Conservation (phyloP, 2,329 filamentous ascomycete species). For the Fusarium lyarnte region DNA sequence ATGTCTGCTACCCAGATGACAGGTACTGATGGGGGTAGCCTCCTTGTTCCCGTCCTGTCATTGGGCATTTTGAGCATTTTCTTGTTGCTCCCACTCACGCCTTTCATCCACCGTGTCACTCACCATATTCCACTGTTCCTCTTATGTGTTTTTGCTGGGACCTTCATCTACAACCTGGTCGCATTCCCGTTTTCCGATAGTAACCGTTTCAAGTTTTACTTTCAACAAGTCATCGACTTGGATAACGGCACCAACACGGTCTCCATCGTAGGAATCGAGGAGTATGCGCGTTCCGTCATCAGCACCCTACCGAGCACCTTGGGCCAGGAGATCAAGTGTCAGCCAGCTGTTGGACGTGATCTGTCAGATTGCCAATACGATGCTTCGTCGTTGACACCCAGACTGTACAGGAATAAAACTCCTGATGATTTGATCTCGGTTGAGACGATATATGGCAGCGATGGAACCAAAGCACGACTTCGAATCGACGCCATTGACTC, state of each 20-base stretch:
- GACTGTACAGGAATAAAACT: constrained; percentile 63
- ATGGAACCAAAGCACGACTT: constrained; percentile 66
- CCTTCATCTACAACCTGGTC: constrained; percentile 83
- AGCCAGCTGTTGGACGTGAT: constrained; percentile 51
- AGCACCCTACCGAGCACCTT: constrained; percentile 74
- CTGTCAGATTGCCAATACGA: constrained; percentile 76
- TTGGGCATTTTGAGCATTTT: constrained; percentile 75
- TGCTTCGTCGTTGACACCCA: constrained; percentile 67
- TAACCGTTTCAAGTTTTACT: constrained; percentile 86
- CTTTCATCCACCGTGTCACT: constrained; percentile 87
- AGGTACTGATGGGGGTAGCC: constrained; percentile 80
- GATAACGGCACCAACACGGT: constrained; percentile 76
- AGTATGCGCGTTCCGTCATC: constrained; percentile 74
- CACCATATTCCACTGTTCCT: constrained; percentile 84
- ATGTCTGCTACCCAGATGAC: constrained; percentile 82
- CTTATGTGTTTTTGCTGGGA: constrained; percentile 76
- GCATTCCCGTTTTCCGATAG: constrained; percentile 88
- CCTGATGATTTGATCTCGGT: constrained; percentile 70
- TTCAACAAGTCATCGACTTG: constrained; percentile 83
- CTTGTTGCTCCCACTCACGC: constrained; percentile 78
- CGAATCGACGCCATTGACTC: constrained; percentile 78
- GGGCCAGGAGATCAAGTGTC: constrained; percentile 68
- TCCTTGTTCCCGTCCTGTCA: constrained; percentile 76
- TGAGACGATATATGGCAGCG: constrained; percentile 47
- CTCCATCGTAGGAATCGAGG: constrained; percentile 72